Conservation (phyloP, 257 asterid species). For the Thymus quinquecostatus region DNA sequence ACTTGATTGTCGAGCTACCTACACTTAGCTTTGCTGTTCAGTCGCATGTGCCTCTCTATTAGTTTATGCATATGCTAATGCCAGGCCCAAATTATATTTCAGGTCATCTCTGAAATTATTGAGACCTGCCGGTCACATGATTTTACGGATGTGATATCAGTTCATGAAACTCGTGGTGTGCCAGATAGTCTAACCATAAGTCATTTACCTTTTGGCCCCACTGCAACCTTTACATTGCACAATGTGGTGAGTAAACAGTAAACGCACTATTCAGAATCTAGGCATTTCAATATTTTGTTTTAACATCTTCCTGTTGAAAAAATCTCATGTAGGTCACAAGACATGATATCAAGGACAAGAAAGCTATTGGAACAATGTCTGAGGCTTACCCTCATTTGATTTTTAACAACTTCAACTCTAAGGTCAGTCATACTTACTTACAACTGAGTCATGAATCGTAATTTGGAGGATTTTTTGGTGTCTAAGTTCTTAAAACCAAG, state of each 20-base stretch:
- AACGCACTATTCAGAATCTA: slow-evolving; percentile 11
- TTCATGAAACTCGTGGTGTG: slow-evolving; percentile 95
- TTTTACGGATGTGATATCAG: slow-evolving; percentile 85
- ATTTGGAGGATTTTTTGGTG: neutral
- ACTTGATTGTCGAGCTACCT: neutral
- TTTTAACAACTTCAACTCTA: slow-evolving; percentile 68
- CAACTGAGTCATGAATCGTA: slow-evolving; percentile 4
- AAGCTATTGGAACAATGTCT: slow-evolving; percentile 84
- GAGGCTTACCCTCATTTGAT: slow-evolving; percentile 94
- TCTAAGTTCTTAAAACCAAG: neutral
- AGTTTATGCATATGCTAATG: slow-evolving; percentile 20
- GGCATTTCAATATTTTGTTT: neutral
- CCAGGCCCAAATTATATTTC: slow-evolving; percentile 18
- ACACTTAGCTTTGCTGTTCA: neutral
- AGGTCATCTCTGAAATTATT: slow-evolving; percentile 90
- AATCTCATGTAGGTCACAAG: slow-evolving; percentile 74
- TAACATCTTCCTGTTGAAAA: slow-evolving; percentile 13
- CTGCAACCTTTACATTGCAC: slow-evolving; percentile 87
- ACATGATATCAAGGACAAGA: slow-evolving; percentile 88
- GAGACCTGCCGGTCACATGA: slow-evolving; percentile 91
- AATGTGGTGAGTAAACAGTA: slow-evolving; percentile 84
- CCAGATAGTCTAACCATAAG: slow-evolving; percentile 88
- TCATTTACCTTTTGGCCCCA: slow-evolving; percentile 97
- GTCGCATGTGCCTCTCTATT: neutral
- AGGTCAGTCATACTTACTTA: slow-evolving; percentile 59